Evolutionary conservation across 768 basidiomycete genomes (phyloP).

Genomic region (Hemileccinum rubropunctum): DNA sequence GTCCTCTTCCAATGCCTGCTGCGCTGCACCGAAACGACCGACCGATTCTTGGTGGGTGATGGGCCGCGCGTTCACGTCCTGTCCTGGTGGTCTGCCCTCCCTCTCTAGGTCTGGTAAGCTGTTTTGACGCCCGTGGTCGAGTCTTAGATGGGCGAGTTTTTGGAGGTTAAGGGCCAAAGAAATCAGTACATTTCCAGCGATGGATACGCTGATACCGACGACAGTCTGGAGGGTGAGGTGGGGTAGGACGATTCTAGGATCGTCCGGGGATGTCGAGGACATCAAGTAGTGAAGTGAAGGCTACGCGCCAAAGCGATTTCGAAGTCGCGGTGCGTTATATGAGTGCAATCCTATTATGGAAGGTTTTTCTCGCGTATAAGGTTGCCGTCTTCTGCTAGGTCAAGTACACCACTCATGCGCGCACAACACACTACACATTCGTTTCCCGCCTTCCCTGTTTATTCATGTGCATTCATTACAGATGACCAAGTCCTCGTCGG

Average conservation of each 20-base stretch:
- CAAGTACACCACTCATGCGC: slow-evolving; percentile 50
- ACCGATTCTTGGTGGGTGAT: background rate
- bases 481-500: slow-evolving; percentile 75
- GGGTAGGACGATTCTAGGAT: slow-evolving; percentile 44
- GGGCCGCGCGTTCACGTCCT: background rate
- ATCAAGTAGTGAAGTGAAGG: slow-evolving; percentile 1
- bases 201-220: slow-evolving; percentile 81
- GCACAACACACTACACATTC: slow-evolving; percentile 74
- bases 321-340: background rate
- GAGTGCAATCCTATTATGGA: slow-evolving; percentile 1
- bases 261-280: slow-evolving; percentile 13
- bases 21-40: slow-evolving; percentile 4
- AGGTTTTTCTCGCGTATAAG: slow-evolving; percentile 21
- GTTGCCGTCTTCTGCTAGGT: background rate
- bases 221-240: slow-evolving; percentile 52
- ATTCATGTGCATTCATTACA: slow-evolving; percentile 77
- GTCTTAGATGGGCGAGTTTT: slow-evolving; percentile 82
- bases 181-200: slow-evolving; percentile 84
- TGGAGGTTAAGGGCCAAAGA: slow-evolving; percentile 90
- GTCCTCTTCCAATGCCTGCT: slow-evolving; percentile 6
- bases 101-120: slow-evolving; percentile 8
- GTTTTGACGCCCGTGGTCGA: slow-evolving; percentile 41
- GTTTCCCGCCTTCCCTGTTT: slow-evolving; percentile 85
- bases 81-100: slow-evolving; percentile 8
- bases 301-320: background rate